These are phyloP conservation scores for Castanea sativa DNA, from an alignment of 306 rosid genomes.

Conservation along the genomic window DNA sequence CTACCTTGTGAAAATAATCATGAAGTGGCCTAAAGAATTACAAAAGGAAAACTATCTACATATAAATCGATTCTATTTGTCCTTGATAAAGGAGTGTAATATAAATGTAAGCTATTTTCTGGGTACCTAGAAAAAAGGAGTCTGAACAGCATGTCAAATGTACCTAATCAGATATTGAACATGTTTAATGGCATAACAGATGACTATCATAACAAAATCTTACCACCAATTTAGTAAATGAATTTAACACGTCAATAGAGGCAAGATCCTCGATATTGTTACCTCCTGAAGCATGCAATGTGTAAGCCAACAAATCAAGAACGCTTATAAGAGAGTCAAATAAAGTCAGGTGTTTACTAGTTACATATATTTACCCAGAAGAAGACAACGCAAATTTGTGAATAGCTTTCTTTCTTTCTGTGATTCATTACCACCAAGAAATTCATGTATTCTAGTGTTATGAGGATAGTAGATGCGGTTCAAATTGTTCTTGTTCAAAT, in stretches of 20 bases:
- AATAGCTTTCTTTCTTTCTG: conserved; percentile 48
- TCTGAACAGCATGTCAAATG: neutral
- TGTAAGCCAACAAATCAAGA: conserved; percentile 24
- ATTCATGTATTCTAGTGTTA: conserved; percentile 31
- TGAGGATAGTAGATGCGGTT: conserved; percentile 57
- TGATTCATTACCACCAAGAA: conserved; percentile 23
- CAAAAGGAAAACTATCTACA: too few species aligned
- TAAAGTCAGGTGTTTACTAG: conserved; percentile 20
- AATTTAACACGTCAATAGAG: conserved; percentile 72
- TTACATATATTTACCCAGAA: conserved; percentile 60
- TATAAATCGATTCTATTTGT: too few species aligned
- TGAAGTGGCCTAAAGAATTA: too few species aligned
- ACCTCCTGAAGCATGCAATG: conserved; percentile 52
- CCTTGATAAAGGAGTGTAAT: too few species aligned
- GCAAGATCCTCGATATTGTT: conserved; percentile 68
- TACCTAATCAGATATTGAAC: neutral
- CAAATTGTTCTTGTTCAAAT: conserved; percentile 82
- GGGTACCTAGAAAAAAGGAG: too few species aligned
- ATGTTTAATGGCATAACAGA: conserved; percentile 11
- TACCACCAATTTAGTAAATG: conserved; percentile 79
- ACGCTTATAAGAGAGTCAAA: conserved; percentile 14
- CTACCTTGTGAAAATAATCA: too few species aligned
- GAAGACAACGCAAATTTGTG: conserved; percentile 72
- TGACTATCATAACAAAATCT: conserved; percentile 32
- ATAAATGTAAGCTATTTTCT: too few species aligned